Evolutionary conservation across 2,329 filamentous ascomycete species (phyloP), one percentile per base, ranked within the genome.

Genomic region (Hymenoscyphus fraxineus): DNA sequence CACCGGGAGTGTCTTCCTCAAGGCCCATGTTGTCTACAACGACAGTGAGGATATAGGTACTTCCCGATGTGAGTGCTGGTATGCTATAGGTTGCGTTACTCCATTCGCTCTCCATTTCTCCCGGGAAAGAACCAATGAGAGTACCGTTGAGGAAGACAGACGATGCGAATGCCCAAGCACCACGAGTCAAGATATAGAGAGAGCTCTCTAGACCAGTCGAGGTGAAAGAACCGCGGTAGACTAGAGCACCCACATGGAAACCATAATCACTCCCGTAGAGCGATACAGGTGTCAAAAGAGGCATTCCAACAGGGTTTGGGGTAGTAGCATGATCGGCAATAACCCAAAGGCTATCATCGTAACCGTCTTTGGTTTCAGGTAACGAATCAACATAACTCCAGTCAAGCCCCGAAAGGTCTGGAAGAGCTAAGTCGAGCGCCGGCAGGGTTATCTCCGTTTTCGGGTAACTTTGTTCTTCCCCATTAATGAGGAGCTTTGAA

Each of bases 251-350:
- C 0, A 85, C 82, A 73, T 91, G 81, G 76, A 87, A 93, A 38
- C 90, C 90, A 71, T 93, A 93, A 75, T 93, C 90, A n/a, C 84
- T 84, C 0, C 81, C 82, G 71, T 89, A 91, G 0, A 93, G 82
- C 0, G 85, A 87, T 0, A 84, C 86, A 0, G 89, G 86, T 0
- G 90, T 93, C 0, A 79, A 81, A 1, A 81, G 77, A 31, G 77
- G 72, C 31, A 7, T 39, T 38, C 60, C 35, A 19, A 80, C 77
- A 0, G 83, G 85, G 74, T 92, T 92, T 73, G 84, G 84, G 1
- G 86, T 87, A 2, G 80, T 80, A 0, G 77, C 79, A 6, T 85
- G 78, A 65, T 88, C 77, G 0, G 89, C 90, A 0, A 73, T 69
- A 0, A 81, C 80, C 91, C 91, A 95, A 6, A 76, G 76, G 2